A percentile compares a stretch with the other conserved stretches of the same genome.
phyloP scores from a whole-genome alignment of 768 basidiomycete species.

The Collybiopsis confluens region DNA sequence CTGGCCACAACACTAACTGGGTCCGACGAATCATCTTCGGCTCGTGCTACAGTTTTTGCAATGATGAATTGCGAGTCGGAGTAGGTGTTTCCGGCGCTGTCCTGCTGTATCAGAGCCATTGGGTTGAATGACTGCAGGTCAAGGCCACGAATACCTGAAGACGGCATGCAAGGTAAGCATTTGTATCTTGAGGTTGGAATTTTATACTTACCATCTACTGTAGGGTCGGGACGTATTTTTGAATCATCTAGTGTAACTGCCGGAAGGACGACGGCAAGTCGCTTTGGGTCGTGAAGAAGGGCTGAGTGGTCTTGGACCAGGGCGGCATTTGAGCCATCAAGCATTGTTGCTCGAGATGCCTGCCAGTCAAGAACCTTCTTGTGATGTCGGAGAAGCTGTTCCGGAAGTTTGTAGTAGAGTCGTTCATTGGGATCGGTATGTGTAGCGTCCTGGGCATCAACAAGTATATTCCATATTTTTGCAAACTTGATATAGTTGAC shows the following conservation, averaged over 20 bases:
- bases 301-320: background rate
- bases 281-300: background rate
- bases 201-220: background rate
- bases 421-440: constrained; percentile 4
- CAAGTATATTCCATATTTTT: constrained; percentile 10
- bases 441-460: constrained; percentile 7
- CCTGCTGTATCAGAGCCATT: background rate
- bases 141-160: background rate
- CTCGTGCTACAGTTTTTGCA: background rate
- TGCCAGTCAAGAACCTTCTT: constrained; percentile 3
- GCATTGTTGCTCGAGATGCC: background rate
- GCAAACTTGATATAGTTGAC: constrained; percentile 11
- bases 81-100: background rate
- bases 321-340: background rate
- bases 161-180: background rate
- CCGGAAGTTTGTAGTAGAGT: constrained; percentile 15
- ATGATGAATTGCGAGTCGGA: background rate
- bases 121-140: background rate
- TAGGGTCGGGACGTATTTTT: background rate
- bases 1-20: too few species aligned
- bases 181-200: background rate
- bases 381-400: constrained; percentile 15
- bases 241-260: background rate
- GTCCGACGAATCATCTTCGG: background rate
- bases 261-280: background rate